Evolutionary conservation across 2,329 filamentous ascomycete species (phyloP), one percentile per base, ranked within the genome.

Genomic region (Colletotrichum spaethianum): DNA sequence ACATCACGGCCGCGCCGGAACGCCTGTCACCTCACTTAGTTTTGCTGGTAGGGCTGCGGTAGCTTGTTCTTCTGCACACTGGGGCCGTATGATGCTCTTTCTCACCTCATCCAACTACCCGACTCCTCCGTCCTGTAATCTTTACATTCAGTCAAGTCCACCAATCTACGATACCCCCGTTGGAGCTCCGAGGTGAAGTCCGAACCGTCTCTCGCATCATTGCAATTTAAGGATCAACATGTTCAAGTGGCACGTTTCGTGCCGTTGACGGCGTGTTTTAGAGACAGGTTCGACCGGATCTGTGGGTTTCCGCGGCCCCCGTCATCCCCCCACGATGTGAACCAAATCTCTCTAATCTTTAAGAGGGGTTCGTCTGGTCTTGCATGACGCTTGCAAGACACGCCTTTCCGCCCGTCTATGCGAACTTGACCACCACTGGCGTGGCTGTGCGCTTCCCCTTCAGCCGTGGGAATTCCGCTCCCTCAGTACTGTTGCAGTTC

Each of bases 101-200:
- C 68, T 71, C 56, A 71, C 42, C 50, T 71, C 33, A 63, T 59
- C 50, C 33, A 48, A 46, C 8, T 50, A 44, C 42, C 50, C 56
- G 31, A 62, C 56, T 18, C 57, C 42, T 42, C 63, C 68, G 48
- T 23, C 23, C 46, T 40, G 46, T 26, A 7, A 7, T 55, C 38
- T 61, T n/a, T 56, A 16, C n/a, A 38, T 33, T 57, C 16, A 55
- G 48, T 57, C 50, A 44, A 50, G 26, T 36, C 23, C 63, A 62
- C 31, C 42, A 62, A 23, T 38, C 5, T 7, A 28, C 28, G 56
- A n/a, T 12, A 26, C 46, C 38, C 44, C 46, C 23, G 18, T 26
- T 68, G 64, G 64, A 69, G 26, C 59, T 63, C 65, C 65, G 69
- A 69, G 64, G 44, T 36, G 59, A 59, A 69, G 44, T 68, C 64